Evolutionary conservation across 805 yeast genomes (phyloP), one percentile per base, ranked within the genome.

Genomic region (Wickerhamomyces mucosus): DNA sequence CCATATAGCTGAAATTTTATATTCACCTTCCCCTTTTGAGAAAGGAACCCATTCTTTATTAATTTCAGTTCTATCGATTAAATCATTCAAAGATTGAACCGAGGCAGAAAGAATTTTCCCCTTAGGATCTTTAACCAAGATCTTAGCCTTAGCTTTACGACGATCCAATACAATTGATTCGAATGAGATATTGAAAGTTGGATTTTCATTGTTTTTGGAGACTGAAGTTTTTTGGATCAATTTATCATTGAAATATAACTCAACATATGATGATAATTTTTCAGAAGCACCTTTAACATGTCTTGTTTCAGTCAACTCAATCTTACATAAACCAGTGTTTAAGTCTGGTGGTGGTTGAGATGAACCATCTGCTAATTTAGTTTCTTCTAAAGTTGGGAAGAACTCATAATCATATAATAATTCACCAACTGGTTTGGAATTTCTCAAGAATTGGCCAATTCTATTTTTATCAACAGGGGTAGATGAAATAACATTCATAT

Each of bases 271-370:
- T 5, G 82, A 58, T 7, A 69, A 61, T 18, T 68, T 72, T 26
- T 34, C 42, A 14, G 13, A 15, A 11, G 26, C 35, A 11, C 39
- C 35, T 21, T 34, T 34, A 7, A 50, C 33, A 27, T 41, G 72
- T 58, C 84, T 73, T 17, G 81, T 78, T 43, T 75, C 81, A 19
- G 62, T 50, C 29, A 83, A 56, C 37, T 76, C 79, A 43, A 89
- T 59, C 46, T 76, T 68, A 15, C 79, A 74, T 45, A 94, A 77
- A 67, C 99, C 99, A 12, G 96, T 85, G 59, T 89, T 89, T 53
- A 84, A 72, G 42, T 85, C 96, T 27, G 95, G 95, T 28, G 94
- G 82, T 29, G 94, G 85, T 42, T 75, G 78, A 33, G 70, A 65
- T 3, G 88, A 78, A 31, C 96, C 96, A 55, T 85, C 95, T 4